Evolutionary conservation across 768 basidiomycete genomes (phyloP), one percentile per base, ranked within the genome.

Genomic region (Hirschioporus abietinus): DNA sequence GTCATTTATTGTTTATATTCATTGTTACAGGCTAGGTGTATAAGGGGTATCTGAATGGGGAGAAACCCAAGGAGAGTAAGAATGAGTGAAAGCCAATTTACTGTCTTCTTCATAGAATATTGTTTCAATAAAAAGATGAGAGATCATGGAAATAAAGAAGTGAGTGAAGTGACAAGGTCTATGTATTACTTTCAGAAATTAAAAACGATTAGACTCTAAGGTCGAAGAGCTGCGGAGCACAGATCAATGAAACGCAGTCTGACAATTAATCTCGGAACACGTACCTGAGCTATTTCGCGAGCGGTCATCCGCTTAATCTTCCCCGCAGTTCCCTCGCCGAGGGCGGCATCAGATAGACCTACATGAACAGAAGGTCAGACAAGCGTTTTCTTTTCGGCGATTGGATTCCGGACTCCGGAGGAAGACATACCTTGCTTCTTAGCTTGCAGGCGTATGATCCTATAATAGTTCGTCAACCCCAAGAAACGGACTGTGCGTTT

Each of bases 381-480:
- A 30, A 30, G 30, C 30, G 8, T 8, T 30, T 30, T n/a, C n/a
- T n/a, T n/a, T n/a, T n/a, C n/a, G n/a, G n/a, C 7, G 63, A 23
- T 15, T 23, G 12, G 35, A 10, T 8, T 17, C n/a, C 30, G 34
- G 4, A 26, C 27, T 35, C 34, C 3, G n/a, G 1, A 66, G 15
- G n/a, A 7, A n/a, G 1, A 35, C 25, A 60, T 1, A 83, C 85
- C 82, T 58, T 78, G 79, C 76, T 91, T 91, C 17, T 86, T 84
- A 7, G 87, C 85, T 72, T 92, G 91, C 12, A 95, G 76, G 23
- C 78, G 79, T 60, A 91, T 77, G 81, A 95, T 90, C 24, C 88
- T 88, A 64, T 7, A 25, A 57, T n/a, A 8, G 25, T 61, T 62
- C 12, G 15, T 63, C 12, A 18, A 30, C 18, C 30, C 30, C 17